Base-by-base conservation (phyloP, 495 filamentous ascomycete species). In the Tuber umbilicatum region DNA sequence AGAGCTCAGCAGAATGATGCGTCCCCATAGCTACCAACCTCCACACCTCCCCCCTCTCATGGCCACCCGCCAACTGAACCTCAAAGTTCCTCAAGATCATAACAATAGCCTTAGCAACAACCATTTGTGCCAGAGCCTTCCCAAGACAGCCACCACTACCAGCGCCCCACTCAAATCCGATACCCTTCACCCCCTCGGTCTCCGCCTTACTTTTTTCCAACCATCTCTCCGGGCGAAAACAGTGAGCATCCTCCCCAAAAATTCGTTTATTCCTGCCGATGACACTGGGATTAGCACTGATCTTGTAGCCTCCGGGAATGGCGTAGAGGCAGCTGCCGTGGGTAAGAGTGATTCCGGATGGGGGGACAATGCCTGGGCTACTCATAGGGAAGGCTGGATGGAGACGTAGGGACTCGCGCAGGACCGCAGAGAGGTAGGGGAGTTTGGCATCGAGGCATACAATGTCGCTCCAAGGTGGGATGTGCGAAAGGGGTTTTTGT, bases 361-460 rank as follows among this genome's bases (percentile, higher is more conserved):
- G 82, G 27, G 55, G n/a, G 0, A 87, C 87, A 0, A 86, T 87
- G 0, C 89, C 85, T 27, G 87, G 85, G 40, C 89, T 85, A 72
- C 88, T 84, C 2, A 90, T 77, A 5, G 87, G 87, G 16, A 88
- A 86, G 2, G 90, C 86, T 2, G 91, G 90, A 17, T 90, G 86
- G n/a, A 91, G 79, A 47, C 90, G 87, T 81, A 91, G 87, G 6
- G 88, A 86, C 82, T 92, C 91, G 78, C 90, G 90, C 71, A 92
- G 86, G 74, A 88, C 89, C 1, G 90, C 90, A 71, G 88, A 86
- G 50, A 92, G 84, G 83, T 91, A 91, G 0, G 86, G 84, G 42
- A 89, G 83, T 37, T 86, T 85, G 9, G 86, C 78, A 70, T 86
- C 82, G 68, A 83, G 84, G 84, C 85, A 88, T 0, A 83, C 76